A percentile compares a stretch with the other conserved stretches of the same genome.
Evolutionary conservation across 2,329 filamentous ascomycete genomes (phyloP).

Genomic region (Truncatella angustata): DNA sequence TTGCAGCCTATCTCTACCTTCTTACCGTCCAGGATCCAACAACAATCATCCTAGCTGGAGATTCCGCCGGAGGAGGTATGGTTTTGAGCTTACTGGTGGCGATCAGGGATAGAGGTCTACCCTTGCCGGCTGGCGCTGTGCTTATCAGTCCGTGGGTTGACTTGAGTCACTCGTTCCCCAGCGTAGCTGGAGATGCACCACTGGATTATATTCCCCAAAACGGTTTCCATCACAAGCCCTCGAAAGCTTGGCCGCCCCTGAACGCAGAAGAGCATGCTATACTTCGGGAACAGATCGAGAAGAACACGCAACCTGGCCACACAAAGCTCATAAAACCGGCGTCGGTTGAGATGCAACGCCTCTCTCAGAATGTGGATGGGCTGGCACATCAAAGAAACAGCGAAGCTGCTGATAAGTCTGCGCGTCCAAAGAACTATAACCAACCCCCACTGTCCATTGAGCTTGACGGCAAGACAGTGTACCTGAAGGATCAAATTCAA

Average conservation of each 20-base stretch:
- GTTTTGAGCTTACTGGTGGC: slow-evolving; percentile 75
- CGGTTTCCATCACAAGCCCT: slow-evolving; percentile 90
- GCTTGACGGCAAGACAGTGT: slow-evolving; percentile 68
- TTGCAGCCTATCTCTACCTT: slow-evolving; percentile 84
- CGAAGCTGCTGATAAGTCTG: slow-evolving; percentile 8
- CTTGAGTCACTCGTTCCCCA: slow-evolving; percentile 92
- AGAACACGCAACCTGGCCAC: slow-evolving; percentile 29
- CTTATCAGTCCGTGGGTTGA: slow-evolving; percentile 96
- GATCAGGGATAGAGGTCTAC: slow-evolving; percentile 77
- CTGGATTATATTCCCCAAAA: slow-evolving; percentile 85
- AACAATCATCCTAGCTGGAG: slow-evolving; percentile 84
- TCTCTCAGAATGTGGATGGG: slow-evolving; percentile 18
- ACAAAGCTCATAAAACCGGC: slow-evolving; percentile 34
- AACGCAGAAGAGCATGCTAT: slow-evolving; percentile 70
- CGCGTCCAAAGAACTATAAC: slow-evolving; percentile 3
- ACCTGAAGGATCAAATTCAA: slow-evolving; percentile 90
- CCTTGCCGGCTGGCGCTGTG: slow-evolving; percentile 84
- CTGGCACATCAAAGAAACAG: slow-evolving; percentile 1
- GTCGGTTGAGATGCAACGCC: slow-evolving; percentile 29
- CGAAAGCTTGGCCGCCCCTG: slow-evolving; percentile 87
- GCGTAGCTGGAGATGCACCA: slow-evolving; percentile 68
- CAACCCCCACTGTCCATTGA: slow-evolving; percentile 54
- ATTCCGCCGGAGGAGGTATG: slow-evolving; percentile 94
- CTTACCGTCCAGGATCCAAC: slow-evolving; percentile 72
- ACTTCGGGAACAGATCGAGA: slow-evolving; percentile 50